Percentiles rank a stretch among this genome's conserved stretches.
Conservation (phyloP, 2,329 filamentous ascomycete species). For the Fusarium marasasianum region DNA sequence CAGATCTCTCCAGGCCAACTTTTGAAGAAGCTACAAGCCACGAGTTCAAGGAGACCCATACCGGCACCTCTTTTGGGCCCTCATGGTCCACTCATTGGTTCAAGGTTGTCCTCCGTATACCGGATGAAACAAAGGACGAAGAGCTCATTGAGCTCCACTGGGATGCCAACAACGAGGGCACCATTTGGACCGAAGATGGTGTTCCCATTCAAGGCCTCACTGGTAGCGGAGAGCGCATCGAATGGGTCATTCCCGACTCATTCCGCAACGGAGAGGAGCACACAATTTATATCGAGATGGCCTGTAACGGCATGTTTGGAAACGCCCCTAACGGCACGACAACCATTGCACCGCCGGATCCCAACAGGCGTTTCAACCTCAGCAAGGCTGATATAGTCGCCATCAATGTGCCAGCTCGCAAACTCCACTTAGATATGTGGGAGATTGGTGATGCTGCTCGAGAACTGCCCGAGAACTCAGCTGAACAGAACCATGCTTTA, state of each 20-base stretch:
- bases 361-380: conserved; percentile 83
- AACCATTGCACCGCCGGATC: conserved; percentile 85
- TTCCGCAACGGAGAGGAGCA: conserved; percentile 90
- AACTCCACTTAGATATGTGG: conserved; percentile 92
- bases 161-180: conserved; percentile 94
- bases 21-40: conserved; percentile 86
- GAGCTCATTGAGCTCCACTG: conserved; percentile 94
- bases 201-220: conserved; percentile 90
- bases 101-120: conserved; percentile 81
- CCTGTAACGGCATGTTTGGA: conserved; percentile 98
- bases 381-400: conserved; percentile 85
- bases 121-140: conserved; percentile 75
- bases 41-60: conserved; percentile 76
- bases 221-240: conserved; percentile 84
- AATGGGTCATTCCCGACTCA: conserved; percentile 87
- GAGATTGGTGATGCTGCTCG: conserved; percentile 92
- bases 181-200: conserved; percentile 93
- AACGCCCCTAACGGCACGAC: conserved; percentile 82
- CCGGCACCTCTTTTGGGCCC: conserved; percentile 86
- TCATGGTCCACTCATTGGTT: conserved; percentile 99
- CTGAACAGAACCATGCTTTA: conserved; percentile 87
- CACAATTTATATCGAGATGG: conserved; percentile 96
- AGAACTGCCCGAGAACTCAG: conserved; percentile 88
- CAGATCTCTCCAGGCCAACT: conserved; percentile 78
- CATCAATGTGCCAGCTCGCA: conserved; percentile 85